Conservation (phyloP, 805 yeast species). For the Cyberlindnera bimundalis region DNA sequence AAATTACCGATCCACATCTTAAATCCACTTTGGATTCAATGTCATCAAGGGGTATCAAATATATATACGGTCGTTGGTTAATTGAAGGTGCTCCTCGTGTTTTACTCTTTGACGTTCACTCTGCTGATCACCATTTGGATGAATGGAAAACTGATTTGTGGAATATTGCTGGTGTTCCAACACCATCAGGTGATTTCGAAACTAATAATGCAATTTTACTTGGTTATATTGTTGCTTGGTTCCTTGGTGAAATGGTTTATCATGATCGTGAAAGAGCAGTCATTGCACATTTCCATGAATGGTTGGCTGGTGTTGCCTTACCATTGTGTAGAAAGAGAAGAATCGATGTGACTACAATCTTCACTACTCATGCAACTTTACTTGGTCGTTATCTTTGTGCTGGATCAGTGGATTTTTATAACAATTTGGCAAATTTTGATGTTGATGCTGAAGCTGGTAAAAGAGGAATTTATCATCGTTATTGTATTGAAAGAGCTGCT, state of each 20-base stretch:
- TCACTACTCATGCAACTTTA: conserved; percentile 96
- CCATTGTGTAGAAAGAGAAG: conserved; percentile 90
- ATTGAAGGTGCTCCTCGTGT: conserved; percentile 98
- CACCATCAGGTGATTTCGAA: conserved; percentile 85
- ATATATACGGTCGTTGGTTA: conserved; percentile 92
- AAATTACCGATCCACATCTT: conserved; percentile 51
- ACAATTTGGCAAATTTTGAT: conserved; percentile 82
- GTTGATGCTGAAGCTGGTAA: conserved; percentile 98
- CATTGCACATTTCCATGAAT: conserved; percentile 93
- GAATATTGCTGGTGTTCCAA: conserved; percentile 88
- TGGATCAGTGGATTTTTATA: conserved; percentile 93
- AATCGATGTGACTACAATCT: conserved; percentile 90
- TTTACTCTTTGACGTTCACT: conserved; percentile 76
- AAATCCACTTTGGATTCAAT: conserved; percentile 69
- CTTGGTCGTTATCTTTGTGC: conserved; percentile 95
- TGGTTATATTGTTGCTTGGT: conserved; percentile 96
- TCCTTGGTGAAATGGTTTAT: conserved; percentile 87
- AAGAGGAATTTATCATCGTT: conserved; percentile 94
- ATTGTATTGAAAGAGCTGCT: conserved; percentile 95
- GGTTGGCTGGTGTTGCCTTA: conserved; percentile 96
- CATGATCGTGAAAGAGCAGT: conserved; percentile 85
- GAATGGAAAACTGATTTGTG: conserved; percentile 96
- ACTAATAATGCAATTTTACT: conserved; percentile 88
- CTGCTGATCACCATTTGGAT: conserved; percentile 66
- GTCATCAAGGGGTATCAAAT: conserved; percentile 76